Percentiles rank a stretch among this genome's conserved stretches.
Evolutionary conservation across 2,329 filamentous ascomycete species (phyloP).

Genomic region (Colletotrichum filicis): DNA sequence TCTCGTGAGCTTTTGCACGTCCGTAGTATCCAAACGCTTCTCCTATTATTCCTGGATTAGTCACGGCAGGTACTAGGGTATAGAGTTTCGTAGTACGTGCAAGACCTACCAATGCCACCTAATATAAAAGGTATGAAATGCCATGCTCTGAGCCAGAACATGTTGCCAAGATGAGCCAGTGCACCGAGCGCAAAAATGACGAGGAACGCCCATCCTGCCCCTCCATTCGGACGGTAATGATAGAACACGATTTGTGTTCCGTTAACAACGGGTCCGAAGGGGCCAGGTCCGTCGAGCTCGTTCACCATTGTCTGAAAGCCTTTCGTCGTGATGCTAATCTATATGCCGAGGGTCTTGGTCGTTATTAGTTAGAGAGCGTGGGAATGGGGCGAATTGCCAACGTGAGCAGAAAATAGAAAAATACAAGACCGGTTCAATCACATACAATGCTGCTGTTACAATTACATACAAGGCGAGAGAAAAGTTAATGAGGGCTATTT

Average conservation of each 20-base stretch:
- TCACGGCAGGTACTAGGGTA: too few relatives aligned
- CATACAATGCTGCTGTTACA: too few relatives aligned
- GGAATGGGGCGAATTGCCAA: neutral
- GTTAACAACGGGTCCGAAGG: constrained; percentile 30
- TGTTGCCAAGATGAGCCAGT: neutral
- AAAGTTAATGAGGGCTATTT: neutral
- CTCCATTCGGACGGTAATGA: constrained; percentile 11
- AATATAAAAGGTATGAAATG: constrained; percentile 16
- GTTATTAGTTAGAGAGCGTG: neutral
- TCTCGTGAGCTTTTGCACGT: constrained; percentile 8
- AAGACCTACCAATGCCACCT: constrained; percentile 8
- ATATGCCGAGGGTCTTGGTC: neutral
- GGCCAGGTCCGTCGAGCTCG: neutral
- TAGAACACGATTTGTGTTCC: constrained; percentile 30
- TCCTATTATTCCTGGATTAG: neutral
- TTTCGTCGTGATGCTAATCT: neutral
- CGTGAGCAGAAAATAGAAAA: too few relatives aligned
- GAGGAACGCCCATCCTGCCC: constrained; percentile 26
- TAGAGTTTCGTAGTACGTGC: too few relatives aligned
- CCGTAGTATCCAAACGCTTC: constrained; percentile 34
- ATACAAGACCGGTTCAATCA: too few relatives aligned
- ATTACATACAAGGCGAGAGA: neutral
- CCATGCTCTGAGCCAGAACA: constrained; percentile 21
- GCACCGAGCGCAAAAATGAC: constrained; percentile 20
- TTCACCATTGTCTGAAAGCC: constrained; percentile 7